phyloP scores from a whole-genome alignment of 306 rosid genomes.

The Fragaria ananassa region DNA sequence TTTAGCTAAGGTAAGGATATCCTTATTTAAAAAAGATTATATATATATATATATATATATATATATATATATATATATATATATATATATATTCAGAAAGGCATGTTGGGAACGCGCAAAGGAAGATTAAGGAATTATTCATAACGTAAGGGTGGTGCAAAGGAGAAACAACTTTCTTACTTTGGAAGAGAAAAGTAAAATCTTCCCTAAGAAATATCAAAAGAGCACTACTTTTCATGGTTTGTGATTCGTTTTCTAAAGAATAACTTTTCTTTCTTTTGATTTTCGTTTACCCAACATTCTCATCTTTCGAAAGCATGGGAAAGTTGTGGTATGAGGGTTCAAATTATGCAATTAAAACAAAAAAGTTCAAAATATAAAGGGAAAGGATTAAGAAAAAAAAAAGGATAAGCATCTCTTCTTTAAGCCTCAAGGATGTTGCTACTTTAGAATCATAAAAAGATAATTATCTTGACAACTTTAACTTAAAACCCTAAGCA shows the following conservation, averaged over 20 bases:
- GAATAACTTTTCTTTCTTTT: conserved; percentile 71
- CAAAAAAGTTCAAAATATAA: conserved; percentile 20
- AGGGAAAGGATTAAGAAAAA: conserved; percentile 43
- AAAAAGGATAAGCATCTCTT: conserved; percentile 56
- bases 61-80: no score
- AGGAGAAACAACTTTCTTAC: conserved; percentile 64
- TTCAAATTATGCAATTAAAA: conserved; percentile 40
- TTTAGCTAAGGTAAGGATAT: no score
- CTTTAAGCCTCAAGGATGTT: conserved; percentile 79
- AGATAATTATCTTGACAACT: conserved; percentile 69
- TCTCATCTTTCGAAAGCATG: conserved; percentile 70
- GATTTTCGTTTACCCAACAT: conserved; percentile 84
- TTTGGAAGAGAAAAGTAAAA: conserved; percentile 68
- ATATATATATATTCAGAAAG: neutral
- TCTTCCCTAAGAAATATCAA: conserved; percentile 79
- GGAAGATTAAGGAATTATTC: conserved; percentile 55
- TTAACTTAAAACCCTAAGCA: conserved; percentile 58
- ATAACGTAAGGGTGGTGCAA: conserved; percentile 68
- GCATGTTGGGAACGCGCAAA: conserved; percentile 39
- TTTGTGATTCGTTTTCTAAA: conserved; percentile 59
- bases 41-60: no score
- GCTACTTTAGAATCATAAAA: conserved; percentile 84
- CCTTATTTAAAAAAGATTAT: no score
- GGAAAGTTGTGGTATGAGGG: conserved; percentile 56
- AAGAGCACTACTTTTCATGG: conserved; percentile 93